Evolutionary conservation across 495 filamentous ascomycete species (phyloP).

Genomic region (Xylaria castorea): DNA sequence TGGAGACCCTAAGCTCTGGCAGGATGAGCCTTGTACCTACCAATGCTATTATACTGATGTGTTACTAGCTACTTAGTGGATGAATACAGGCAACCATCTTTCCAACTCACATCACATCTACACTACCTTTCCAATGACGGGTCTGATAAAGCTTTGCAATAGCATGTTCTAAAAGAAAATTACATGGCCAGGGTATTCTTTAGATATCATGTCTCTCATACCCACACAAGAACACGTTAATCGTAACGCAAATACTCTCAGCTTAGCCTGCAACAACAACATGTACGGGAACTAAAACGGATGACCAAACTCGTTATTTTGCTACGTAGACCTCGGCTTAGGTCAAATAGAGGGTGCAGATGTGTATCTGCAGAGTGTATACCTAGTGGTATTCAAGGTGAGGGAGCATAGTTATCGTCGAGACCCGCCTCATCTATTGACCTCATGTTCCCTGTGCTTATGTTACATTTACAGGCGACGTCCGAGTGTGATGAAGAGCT

Average conservation of each 20-base stretch:
- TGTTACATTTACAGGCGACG: background rate
- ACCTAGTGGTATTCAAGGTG: background rate
- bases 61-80: background rate
- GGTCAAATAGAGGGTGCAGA: background rate
- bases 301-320: background rate
- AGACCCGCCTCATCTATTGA: background rate
- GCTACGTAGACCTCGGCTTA: background rate
- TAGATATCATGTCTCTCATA: background rate
- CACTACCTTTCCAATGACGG: background rate
- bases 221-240: background rate
- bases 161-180: background rate
- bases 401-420: background rate
- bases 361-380: background rate
- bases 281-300: background rate
- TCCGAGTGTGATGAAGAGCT: background rate
- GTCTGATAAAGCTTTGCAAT: background rate
- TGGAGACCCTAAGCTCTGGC: background rate
- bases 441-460: background rate
- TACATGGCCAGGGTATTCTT: background rate
- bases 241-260: background rate
- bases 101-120: background rate
- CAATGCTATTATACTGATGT: background rate
- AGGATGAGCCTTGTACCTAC: background rate
- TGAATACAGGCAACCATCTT: background rate
- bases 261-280: background rate